A percentile compares a stretch with the other conserved stretches of the same genome.
Evolutionary conservation across 164 flowering plant genomes (phyloP).

Genomic region (Berberis thunbergii): DNA sequence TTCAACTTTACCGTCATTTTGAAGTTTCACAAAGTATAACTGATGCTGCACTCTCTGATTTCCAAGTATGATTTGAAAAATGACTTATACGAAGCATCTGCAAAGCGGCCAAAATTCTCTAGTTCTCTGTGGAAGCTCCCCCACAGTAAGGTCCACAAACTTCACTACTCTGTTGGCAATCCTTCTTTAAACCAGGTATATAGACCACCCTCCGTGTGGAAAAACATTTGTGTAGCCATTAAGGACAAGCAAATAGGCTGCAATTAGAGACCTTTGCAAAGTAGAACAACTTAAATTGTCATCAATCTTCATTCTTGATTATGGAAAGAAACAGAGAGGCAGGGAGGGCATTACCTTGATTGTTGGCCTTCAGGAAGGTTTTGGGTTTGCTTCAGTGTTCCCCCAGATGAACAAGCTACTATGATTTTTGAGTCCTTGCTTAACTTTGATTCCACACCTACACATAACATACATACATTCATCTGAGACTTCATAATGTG

Average conservation of each 20-base stretch:
- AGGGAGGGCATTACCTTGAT: slow-evolving; percentile 47
- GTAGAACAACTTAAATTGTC: not conserved
- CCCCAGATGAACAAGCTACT: slow-evolving; percentile 88
- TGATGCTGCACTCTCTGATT: too few relatives aligned
- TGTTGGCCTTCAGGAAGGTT: slow-evolving; percentile 98
- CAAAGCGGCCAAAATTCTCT: too few relatives aligned
- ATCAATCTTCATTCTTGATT: not conserved
- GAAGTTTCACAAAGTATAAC: too few relatives aligned
- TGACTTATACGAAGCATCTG: too few relatives aligned
- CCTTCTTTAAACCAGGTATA: slow-evolving; percentile 78
- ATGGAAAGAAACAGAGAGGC: not conserved
- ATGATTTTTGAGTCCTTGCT: slow-evolving; percentile 78
- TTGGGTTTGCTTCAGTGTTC: slow-evolving; percentile 86
- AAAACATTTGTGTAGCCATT: slow-evolving; percentile 80
- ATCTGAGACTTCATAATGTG: too few relatives aligned
- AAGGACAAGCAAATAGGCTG: slow-evolving; percentile 87
- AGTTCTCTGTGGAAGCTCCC: too few relatives aligned
- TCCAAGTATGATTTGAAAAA: too few relatives aligned
- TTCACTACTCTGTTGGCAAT: slow-evolving; percentile 65
- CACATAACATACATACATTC: too few relatives aligned
- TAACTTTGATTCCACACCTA: slow-evolving; percentile 73
- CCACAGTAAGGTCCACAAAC: not conserved
- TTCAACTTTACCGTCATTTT: too few relatives aligned
- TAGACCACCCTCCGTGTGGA: slow-evolving; percentile 89
- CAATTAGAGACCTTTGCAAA: slow-evolving; percentile 79